Evolutionary conservation across 2,329 filamentous ascomycete genomes (phyloP).

Genomic region (Bipolaris oryzae): DNA sequence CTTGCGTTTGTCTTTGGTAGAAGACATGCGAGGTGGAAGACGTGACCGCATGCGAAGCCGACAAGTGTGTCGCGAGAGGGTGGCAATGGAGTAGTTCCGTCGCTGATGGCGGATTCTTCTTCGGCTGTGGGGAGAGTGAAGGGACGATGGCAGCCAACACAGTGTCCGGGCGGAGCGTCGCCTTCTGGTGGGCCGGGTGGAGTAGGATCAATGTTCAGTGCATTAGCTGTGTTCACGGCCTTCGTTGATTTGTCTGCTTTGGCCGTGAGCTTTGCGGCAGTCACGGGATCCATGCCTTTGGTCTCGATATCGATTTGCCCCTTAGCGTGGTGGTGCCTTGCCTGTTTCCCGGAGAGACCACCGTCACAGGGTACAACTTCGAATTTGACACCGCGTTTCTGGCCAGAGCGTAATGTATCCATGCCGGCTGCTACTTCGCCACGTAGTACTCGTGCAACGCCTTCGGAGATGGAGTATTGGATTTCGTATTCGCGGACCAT

Average conservation of each 20-base stretch:
- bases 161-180: constrained; percentile 44
- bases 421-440: constrained; percentile 88
- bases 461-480: constrained; percentile 88
- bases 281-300: constrained; percentile 36
- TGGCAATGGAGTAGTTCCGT: constrained; percentile 34
- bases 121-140: constrained; percentile 42
- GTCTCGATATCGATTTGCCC: constrained; percentile 37
- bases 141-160: constrained; percentile 40
- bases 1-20: constrained; percentile 55
- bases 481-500: constrained; percentile 97
- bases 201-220: constrained; percentile 32
- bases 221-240: constrained; percentile 25
- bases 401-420: constrained; percentile 76
- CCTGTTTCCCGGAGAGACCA: constrained; percentile 7
- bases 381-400: constrained; percentile 87
- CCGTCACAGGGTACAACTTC: constrained; percentile 65
- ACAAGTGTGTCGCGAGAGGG: constrained; percentile 67
- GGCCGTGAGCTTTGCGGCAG: constrained; percentile 28
- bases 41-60: constrained; percentile 81
- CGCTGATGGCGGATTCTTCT: constrained; percentile 31
- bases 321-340: constrained; percentile 19
- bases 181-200: constrained; percentile 24
- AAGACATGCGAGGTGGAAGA: constrained; percentile 78
- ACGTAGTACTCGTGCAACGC: constrained; percentile 82
- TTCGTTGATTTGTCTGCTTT: constrained; percentile 32